Percentiles rank a stretch among this genome's conserved stretches.
phyloP scores from a whole-genome alignment of 1,284 basidiomycete genomes.

The Ustilago esculenta region DNA sequence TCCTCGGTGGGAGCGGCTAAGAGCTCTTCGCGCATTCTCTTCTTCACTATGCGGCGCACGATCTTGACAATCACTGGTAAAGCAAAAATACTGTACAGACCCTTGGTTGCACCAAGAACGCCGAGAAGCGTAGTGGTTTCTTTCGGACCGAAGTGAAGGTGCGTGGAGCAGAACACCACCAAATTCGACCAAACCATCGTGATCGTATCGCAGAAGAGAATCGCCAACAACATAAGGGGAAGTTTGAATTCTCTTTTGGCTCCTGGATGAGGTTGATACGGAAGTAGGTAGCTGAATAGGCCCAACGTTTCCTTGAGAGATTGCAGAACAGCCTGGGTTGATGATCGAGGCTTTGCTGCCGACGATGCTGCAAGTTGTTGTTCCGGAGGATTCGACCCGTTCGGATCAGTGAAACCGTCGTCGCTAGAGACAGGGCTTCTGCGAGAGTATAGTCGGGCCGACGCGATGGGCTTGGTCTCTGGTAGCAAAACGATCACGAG shows the following conservation, averaged over 20 bases:
- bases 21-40: slow-evolving; percentile 22
- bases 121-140: slow-evolving; percentile 24
- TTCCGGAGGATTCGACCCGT: background rate
- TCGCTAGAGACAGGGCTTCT: slow-evolving; percentile 14
- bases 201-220: slow-evolving; percentile 24
- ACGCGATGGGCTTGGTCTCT: slow-evolving; percentile 12
- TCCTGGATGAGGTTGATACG: slow-evolving; percentile 15
- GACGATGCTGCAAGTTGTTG: background rate
- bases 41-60: slow-evolving; percentile 17
- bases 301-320: slow-evolving; percentile 4
- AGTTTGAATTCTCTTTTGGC: slow-evolving; percentile 32
- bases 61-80: slow-evolving; percentile 21
- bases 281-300: slow-evolving; percentile 29
- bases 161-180: slow-evolving; percentile 32
- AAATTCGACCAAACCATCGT: slow-evolving; percentile 22
- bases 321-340: background rate
- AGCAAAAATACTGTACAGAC: slow-evolving; percentile 16
- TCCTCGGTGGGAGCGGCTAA: background rate
- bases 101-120: slow-evolving; percentile 16
- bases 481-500: slow-evolving; percentile 11
- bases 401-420: background rate
- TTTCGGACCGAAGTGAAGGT: slow-evolving; percentile 28
- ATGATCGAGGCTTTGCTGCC: background rate
- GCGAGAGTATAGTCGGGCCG: background rate
- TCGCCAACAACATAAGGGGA: slow-evolving; percentile 20